These are phyloP conservation scores for Dysphania ambrosioides DNA, from an alignment of 148 eudicot species.

Conservation along the genomic window DNA sequence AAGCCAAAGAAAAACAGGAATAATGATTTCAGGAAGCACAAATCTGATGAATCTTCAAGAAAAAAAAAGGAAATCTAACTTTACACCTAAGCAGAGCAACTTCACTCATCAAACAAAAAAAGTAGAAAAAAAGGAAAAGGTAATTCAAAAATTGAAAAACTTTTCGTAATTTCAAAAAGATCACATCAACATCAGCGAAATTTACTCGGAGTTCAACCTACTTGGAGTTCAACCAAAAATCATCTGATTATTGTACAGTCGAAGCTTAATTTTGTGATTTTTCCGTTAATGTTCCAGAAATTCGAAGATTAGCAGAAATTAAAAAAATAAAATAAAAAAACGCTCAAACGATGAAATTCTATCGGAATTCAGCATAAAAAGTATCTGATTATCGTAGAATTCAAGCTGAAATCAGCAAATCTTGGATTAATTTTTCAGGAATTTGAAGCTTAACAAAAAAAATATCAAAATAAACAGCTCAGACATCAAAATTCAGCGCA, in stretches of 20 bases:
- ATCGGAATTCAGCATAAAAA: neutral
- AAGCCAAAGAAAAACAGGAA: neutral
- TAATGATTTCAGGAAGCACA: neutral
- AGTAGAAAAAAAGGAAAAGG: neutral
- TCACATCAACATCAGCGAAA: neutral
- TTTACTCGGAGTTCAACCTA: too few species aligned
- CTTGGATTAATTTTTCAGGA: neutral
- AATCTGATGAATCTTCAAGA: conserved; percentile 13
- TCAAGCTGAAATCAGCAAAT: neutral
- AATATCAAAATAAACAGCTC: neutral
- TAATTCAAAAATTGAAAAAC: too few species aligned
- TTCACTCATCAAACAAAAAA: conserved; percentile 11
- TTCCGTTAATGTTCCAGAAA: too few species aligned
- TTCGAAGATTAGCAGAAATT: too few species aligned
- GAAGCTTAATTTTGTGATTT: too few species aligned
- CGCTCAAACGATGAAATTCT: neutral
- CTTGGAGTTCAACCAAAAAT: too few species aligned
- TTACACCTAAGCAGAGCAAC: conserved; percentile 18
- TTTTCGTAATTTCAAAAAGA: conserved; percentile 7
- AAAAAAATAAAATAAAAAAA: too few species aligned
- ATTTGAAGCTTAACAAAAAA: too few species aligned
- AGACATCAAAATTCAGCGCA: neutral
- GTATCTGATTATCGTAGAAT: neutral
- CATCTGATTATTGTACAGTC: too few species aligned
- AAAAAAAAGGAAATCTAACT: conserved; percentile 1